A percentile compares a stretch with the other conserved stretches of the same genome.
phyloP scores from a whole-genome alignment of 228 moss, liverwort and hornwort species.

The Sphagnum magellanicum region DNA sequence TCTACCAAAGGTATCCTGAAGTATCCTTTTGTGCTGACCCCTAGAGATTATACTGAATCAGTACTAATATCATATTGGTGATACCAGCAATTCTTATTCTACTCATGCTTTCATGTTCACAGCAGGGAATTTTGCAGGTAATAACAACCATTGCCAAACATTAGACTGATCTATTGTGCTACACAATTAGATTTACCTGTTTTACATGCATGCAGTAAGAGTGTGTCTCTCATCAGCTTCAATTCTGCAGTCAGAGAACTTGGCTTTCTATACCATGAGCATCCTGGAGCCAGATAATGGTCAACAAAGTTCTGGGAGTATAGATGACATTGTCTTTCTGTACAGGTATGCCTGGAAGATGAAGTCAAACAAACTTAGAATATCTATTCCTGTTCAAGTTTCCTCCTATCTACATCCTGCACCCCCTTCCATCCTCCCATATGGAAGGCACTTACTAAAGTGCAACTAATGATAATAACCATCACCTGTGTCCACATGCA shows the following conservation, averaged over 20 bases:
- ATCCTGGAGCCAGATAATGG: constrained; percentile 54
- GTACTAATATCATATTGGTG: not conserved
- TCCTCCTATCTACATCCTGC: not conserved
- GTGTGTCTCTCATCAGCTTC: too few relatives aligned
- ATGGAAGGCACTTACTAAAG: not conserved
- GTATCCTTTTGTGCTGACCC: not conserved
- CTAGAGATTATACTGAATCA: not conserved
- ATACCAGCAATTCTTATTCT: not conserved
- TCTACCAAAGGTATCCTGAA: constrained; percentile 47
- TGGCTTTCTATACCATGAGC: constrained; percentile 74
- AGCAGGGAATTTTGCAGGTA: not conserved
- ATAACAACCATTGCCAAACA: too few relatives aligned
- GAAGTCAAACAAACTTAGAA: not conserved
- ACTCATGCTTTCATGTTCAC: not conserved
- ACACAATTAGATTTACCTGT: not conserved
- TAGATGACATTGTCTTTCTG: constrained; percentile 65
- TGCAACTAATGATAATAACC: not conserved
- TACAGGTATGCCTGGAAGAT: constrained; percentile 48
- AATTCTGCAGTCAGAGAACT: constrained; percentile 52
- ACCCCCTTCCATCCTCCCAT: too few relatives aligned
- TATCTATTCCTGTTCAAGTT: too few relatives aligned
- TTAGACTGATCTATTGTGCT: not conserved
- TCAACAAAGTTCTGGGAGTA: constrained; percentile 11
- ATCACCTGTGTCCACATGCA: constrained; percentile 17
- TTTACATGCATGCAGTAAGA: not conserved